Conservation (phyloP, 257 asterid genomes). For the Rhazya stricta region DNA sequence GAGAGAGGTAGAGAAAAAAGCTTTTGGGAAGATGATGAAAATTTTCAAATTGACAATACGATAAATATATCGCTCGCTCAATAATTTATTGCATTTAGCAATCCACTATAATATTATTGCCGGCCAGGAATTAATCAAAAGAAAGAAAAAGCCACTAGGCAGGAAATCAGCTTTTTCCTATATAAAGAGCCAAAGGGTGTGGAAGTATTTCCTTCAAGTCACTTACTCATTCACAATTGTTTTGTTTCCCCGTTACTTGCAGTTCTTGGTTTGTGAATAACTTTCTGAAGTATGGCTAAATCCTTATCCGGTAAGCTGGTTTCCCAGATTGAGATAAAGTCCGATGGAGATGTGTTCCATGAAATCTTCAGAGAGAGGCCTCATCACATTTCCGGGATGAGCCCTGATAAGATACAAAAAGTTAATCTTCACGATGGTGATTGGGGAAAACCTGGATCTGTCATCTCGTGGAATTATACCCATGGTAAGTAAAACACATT, state of each 20-base stretch:
- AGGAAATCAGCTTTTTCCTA: no score
- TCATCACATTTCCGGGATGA: slow-evolving; percentile 1
- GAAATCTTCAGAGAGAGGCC: slow-evolving; percentile 6
- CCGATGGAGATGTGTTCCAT: slow-evolving; percentile 15
- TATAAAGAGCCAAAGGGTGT: not conserved
- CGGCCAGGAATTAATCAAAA: no score
- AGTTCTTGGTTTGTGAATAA: not conserved
- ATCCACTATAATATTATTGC: no score
- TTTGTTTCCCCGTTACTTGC: not conserved
- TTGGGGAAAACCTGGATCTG: not conserved
- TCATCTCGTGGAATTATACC: not conserved
- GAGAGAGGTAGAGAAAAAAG: no score
- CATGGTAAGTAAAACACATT: not conserved
- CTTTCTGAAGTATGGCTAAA: not conserved
- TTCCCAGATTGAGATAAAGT: slow-evolving; percentile 3
- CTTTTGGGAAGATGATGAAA: no score
- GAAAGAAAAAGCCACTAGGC: no score
- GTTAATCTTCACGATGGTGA: slow-evolving; percentile 10
- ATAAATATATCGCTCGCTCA: no score
- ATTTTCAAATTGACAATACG: no score
- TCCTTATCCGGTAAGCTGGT: slow-evolving; percentile 3
- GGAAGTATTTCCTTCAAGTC: not conserved
- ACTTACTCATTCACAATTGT: no score
- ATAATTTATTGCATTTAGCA: no score
- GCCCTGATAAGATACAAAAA: not conserved